A percentile compares a stretch with the other conserved stretches of the same genome.
These are phyloP conservation scores for Scutellospora calospora DNA, from an alignment of 371 early-diverging fungal species.

Conservation along the genomic window DNA sequence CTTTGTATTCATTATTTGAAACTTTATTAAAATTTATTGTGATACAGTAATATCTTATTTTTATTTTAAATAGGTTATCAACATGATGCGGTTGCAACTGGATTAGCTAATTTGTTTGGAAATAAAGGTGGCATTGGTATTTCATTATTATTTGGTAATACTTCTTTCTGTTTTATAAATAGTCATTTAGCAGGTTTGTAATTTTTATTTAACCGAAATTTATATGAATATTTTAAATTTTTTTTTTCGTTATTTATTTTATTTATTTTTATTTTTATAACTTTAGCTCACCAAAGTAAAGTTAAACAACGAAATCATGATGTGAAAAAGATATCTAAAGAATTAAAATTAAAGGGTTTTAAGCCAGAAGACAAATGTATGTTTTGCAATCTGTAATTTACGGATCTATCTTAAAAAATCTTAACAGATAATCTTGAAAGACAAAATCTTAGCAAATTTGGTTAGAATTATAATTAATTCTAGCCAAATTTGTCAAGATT, in stretches of 20 bases:
- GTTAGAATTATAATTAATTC: too few species aligned
- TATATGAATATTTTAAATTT: background rate
- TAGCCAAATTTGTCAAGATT: too few species aligned
- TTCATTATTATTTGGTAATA: constrained; percentile 64
- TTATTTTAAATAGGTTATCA: background rate
- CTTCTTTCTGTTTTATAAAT: constrained; percentile 74
- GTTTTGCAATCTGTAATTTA: too few species aligned
- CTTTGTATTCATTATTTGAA: too few species aligned
- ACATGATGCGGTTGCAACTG: constrained; percentile 57
- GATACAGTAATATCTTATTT: background rate
- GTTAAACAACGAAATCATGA: constrained; percentile 51
- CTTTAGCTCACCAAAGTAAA: constrained; percentile 55
- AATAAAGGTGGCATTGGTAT: constrained; percentile 87
- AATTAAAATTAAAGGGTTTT: constrained; percentile 45
- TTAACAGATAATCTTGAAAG: too few species aligned
- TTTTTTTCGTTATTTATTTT: background rate
- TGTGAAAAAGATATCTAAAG: constrained; percentile 48
- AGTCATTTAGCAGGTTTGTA: constrained; percentile 74
- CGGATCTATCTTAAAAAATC: too few species aligned
- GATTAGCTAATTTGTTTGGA: constrained; percentile 72
- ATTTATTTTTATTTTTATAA: background rate
- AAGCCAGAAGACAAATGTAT: constrained; percentile 30
- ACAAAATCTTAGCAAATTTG: too few species aligned
- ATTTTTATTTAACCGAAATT: background rate
- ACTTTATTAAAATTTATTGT: background rate